Percentiles rank a stretch among this genome's conserved stretches.
These are phyloP conservation scores for Hortiboletus flavorubellus DNA, from an alignment of 768 basidiomycete species.

Conservation along the genomic window DNA sequence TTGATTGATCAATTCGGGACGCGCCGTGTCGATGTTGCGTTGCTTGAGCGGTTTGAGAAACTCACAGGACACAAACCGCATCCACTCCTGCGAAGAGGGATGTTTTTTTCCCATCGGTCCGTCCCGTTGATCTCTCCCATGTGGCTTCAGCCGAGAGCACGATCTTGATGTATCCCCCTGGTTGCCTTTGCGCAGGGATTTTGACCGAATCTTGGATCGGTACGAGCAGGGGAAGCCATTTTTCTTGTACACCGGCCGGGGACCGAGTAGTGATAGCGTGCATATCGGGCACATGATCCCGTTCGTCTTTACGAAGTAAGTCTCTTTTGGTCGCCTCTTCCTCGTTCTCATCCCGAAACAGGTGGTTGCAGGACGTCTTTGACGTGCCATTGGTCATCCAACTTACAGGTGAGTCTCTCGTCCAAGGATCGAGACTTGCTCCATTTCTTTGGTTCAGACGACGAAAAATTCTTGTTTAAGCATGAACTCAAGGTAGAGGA, in stretches of 20 bases:
- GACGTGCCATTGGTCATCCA: constrained; percentile 93
- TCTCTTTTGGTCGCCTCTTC: constrained; percentile 2
- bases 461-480: constrained; percentile 99
- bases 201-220: constrained; percentile 89
- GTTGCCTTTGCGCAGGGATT: constrained; percentile 54
- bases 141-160: background rate
- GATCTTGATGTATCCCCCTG: background rate
- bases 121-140: constrained; percentile 17
- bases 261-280: constrained; percentile 95
- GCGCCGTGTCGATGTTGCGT: constrained; percentile 64
- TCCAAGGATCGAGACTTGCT: background rate
- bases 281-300: constrained; percentile 98
- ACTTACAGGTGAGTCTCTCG: constrained; percentile 66
- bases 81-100: constrained; percentile 81
- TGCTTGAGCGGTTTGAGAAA: constrained; percentile 87
- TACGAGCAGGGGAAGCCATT: constrained; percentile 97
- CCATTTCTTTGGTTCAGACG: constrained; percentile 51
- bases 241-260: constrained; percentile 96
- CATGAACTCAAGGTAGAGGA: constrained; percentile 90
- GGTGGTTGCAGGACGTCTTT: constrained; percentile 97
- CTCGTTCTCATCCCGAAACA: constrained; percentile 28
- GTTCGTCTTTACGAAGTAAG: constrained; percentile 94
- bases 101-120: constrained; percentile 98
- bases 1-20: constrained; percentile 94
- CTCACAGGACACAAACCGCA: constrained; percentile 89